These are phyloP conservation scores for Boeremia exigua DNA, from an alignment of 2,329 filamentous ascomycete species.

Conservation along the genomic window DNA sequence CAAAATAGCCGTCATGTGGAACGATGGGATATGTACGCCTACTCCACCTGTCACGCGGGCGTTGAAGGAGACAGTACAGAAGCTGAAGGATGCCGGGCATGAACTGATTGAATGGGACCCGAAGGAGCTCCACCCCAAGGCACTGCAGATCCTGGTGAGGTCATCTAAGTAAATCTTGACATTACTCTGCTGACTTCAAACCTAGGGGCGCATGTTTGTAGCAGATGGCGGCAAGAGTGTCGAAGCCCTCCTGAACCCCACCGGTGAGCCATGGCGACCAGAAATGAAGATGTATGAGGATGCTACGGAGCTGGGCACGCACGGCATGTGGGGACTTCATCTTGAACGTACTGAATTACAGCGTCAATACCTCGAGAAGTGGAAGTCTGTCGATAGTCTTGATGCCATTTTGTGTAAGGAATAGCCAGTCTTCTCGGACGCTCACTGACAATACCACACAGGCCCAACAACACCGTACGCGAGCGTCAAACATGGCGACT, in stretches of 20 bases:
- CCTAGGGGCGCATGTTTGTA: conserved; percentile 52
- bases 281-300: conserved; percentile 56
- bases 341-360: conserved; percentile 53
- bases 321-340: conserved; percentile 59
- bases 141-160: conserved; percentile 57
- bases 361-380: conserved; percentile 54
- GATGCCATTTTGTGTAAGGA: conserved; percentile 52
- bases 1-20: conserved; percentile 64
- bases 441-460: conserved; percentile 16
- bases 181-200: neutral
- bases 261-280: conserved; percentile 54
- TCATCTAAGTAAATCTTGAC: neutral
- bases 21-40: conserved; percentile 58
- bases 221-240: conserved; percentile 60
- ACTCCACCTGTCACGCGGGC: conserved; percentile 63
- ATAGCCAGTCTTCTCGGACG: neutral
- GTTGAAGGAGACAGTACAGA: conserved; percentile 60
- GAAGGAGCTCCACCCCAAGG: conserved; percentile 57
- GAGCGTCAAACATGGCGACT: conserved; percentile 50
- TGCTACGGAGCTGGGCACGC: conserved; percentile 52
- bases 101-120: conserved; percentile 64
- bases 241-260: conserved; percentile 48
- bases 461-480: conserved; percentile 55
- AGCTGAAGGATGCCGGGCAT: conserved; percentile 58
- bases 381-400: conserved; percentile 49